Percentiles rank a stretch among this genome's conserved stretches.
Evolutionary conservation across 371 early-diverging fungal species (phyloP).

Genomic region (Mortierella sp.): DNA sequence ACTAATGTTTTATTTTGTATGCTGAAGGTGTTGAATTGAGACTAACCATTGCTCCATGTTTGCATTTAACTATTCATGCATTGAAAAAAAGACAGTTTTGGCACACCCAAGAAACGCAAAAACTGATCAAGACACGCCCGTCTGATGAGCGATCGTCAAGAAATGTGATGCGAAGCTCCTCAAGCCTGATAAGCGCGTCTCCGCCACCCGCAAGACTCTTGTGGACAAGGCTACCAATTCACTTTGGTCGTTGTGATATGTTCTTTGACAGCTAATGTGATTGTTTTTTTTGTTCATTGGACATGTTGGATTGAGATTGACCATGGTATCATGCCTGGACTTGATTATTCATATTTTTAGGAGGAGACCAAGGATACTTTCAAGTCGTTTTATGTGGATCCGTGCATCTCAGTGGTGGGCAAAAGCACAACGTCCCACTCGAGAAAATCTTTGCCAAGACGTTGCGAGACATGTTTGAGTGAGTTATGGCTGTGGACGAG

Average conservation of each 20-base stretch:
- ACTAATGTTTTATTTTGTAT: too few relatives aligned
- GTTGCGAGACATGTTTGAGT: conserved; percentile 94
- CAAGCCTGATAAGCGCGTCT: conserved; percentile 79
- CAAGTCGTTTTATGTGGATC: conserved; percentile 98
- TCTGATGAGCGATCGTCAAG: conserved; percentile 66
- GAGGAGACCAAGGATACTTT: conserved; percentile 98
- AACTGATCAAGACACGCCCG: conserved; percentile 56
- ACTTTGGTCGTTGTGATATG: neutral
- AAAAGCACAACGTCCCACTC: conserved; percentile 86
- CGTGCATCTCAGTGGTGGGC: conserved; percentile 97
- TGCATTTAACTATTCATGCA: too few relatives aligned
- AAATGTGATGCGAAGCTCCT: conserved; percentile 72
- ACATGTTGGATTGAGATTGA: too few relatives aligned
- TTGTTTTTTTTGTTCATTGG: neutral
- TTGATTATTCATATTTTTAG: conserved; percentile 54
- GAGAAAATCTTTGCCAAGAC: conserved; percentile 95
- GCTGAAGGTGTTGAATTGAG: too few relatives aligned
- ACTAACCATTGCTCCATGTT: too few relatives aligned
- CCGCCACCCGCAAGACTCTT: conserved; percentile 72
- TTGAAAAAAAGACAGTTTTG: conserved; percentile 64
- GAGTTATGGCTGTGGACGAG: conserved; percentile 88
- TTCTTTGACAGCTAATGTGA: neutral
- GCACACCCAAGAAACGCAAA: conserved; percentile 68
- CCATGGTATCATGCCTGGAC: neutral
- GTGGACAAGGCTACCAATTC: conserved; percentile 77